Conservation (phyloP, 2,329 filamentous ascomycete species). For the Aspergillus jensenii region DNA sequence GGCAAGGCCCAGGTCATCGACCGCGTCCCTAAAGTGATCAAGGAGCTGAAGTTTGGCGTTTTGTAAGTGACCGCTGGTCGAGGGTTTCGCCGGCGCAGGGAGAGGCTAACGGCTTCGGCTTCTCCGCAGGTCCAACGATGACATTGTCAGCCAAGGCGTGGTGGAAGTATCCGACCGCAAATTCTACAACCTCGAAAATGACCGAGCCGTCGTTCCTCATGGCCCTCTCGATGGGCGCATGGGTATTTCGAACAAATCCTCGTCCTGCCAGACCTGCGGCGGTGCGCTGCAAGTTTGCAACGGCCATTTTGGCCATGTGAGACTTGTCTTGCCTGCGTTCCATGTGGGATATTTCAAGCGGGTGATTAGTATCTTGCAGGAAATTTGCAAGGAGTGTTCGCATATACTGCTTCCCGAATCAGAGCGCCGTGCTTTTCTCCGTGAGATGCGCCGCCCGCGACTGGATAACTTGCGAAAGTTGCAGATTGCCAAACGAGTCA, state of each 20-base stretch:
- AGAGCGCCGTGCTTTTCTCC: slow-evolving; percentile 75
- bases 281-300: slow-evolving; percentile 80
- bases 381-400: slow-evolving; percentile 95
- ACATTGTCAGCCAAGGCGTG: slow-evolving; percentile 93
- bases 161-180: slow-evolving; percentile 92
- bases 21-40: slow-evolving; percentile 85
- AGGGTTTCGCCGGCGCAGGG: neutral
- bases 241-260: slow-evolving; percentile 83
- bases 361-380: slow-evolving; percentile 86
- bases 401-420: slow-evolving; percentile 77
- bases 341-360: slow-evolving; percentile 96
- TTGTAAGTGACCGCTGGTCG: slow-evolving; percentile 56
- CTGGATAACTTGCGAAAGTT: slow-evolving; percentile 84
- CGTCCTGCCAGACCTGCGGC: slow-evolving; percentile 78
- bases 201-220: slow-evolving; percentile 72
- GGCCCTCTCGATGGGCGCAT: slow-evolving; percentile 86
- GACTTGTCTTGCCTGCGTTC: slow-evolving; percentile 86
- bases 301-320: slow-evolving; percentile 93
- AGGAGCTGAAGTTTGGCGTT: slow-evolving; percentile 90
- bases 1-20: slow-evolving; percentile 87
- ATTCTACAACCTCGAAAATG: slow-evolving; percentile 85
- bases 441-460: slow-evolving; percentile 73
- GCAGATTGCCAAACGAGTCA: slow-evolving; percentile 83
- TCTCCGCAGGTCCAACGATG: slow-evolving; percentile 71
- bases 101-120: slow-evolving; percentile 2